Conservation (phyloP, 2,329 filamentous ascomycete genomes). For the Ramichloridium luteum region DNA sequence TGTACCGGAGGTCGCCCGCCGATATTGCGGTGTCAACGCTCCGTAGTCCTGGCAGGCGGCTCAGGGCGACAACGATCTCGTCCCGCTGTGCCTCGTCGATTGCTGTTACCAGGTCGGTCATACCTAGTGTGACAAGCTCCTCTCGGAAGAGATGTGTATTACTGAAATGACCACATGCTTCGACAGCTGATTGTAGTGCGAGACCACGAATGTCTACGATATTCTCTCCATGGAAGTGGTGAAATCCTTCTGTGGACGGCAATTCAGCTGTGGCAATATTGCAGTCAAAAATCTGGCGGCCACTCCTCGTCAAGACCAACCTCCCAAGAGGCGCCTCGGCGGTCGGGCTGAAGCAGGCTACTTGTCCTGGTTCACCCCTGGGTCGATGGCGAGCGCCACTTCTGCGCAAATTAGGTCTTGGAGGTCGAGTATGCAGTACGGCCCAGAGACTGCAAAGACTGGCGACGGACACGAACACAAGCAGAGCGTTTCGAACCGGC, state of each 20-base stretch:
- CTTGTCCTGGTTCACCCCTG: neutral
- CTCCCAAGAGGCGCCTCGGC: neutral
- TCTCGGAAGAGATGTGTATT: neutral
- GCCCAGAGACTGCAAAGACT: too few relatives aligned
- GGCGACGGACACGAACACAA: too few relatives aligned
- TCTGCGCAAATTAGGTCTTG: neutral
- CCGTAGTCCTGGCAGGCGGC: too few relatives aligned
- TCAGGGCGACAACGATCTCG: too few relatives aligned
- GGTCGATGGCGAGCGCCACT: neutral
- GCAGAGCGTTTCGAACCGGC: too few relatives aligned
- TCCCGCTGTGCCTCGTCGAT: neutral
- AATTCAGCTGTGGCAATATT: neutral
- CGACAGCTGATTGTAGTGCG: conserved; percentile 1
- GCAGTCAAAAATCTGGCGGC: neutral
- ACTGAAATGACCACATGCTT: neutral
- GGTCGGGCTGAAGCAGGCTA: neutral
- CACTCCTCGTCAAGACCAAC: neutral
- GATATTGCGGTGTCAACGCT: too few relatives aligned
- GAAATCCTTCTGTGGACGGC: neutral
- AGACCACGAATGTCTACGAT: neutral
- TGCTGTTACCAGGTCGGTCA: neutral
- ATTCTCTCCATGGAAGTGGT: neutral
- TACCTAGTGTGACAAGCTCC: neutral
- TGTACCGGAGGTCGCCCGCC: too few relatives aligned
- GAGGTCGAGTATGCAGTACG: neutral